phyloP scores from a whole-genome alignment of 768 basidiomycete species.

The Tricholoma matsutake region DNA sequence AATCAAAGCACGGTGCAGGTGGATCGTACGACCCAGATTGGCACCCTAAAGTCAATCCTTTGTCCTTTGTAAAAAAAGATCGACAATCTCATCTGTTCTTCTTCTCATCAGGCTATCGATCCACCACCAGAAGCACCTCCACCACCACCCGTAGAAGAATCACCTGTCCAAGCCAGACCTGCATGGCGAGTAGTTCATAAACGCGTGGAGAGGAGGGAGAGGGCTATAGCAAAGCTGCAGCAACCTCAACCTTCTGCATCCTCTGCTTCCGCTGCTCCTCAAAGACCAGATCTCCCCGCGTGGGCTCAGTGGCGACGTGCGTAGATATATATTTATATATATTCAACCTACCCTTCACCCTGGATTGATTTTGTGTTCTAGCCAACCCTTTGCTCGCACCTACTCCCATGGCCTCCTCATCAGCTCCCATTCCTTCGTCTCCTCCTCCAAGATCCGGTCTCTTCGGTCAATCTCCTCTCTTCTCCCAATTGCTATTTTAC shows the following conservation, averaged over 20 bases:
- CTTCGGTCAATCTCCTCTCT: slow-evolving; percentile 45
- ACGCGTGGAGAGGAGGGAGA: slow-evolving; percentile 52
- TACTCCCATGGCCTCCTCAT: slow-evolving; percentile 31
- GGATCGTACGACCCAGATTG: slow-evolving; percentile 79
- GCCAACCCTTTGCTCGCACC: slow-evolving; percentile 67
- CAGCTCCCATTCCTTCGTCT: slow-evolving; percentile 34
- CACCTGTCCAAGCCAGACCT: slow-evolving; percentile 51
- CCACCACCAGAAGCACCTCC: slow-evolving; percentile 31
- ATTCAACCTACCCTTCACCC: background rate
- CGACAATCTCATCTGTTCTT: background rate
- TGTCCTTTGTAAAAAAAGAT: background rate
- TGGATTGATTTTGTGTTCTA: slow-evolving; percentile 21
- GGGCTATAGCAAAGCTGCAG: slow-evolving; percentile 39
- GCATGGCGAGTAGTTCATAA: slow-evolving; percentile 77
- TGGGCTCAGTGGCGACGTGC: slow-evolving; percentile 87
- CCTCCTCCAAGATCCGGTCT: slow-evolving; percentile 59
- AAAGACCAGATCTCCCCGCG: slow-evolving; percentile 59
- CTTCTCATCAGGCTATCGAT: slow-evolving; percentile 27
- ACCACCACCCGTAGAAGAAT: slow-evolving; percentile 46
- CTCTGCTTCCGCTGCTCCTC: slow-evolving; percentile 38
- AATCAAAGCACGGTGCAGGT: slow-evolving; percentile 77
- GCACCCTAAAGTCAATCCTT: slow-evolving; percentile 49
- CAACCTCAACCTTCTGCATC: slow-evolving; percentile 37
- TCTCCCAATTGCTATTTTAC: background rate
- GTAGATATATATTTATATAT: slow-evolving; percentile 25